These are phyloP conservation scores for Aspergillus wentii DNA, from an alignment of 495 filamentous ascomycete species.

Conservation along the genomic window DNA sequence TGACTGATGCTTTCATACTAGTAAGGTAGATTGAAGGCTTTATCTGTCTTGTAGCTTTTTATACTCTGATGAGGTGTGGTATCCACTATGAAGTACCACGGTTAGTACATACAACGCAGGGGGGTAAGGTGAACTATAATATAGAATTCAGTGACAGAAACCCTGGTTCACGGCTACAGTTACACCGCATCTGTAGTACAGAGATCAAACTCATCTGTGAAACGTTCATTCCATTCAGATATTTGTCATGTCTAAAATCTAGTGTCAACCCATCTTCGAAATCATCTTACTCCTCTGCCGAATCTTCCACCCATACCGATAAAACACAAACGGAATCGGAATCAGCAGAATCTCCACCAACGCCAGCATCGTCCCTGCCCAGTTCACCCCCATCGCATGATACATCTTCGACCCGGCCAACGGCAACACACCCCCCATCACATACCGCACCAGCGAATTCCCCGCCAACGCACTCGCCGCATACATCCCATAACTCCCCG, in stretches of 20 bases:
- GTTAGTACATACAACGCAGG: too few relatives aligned
- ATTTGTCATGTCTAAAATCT: neutral
- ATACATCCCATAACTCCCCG: slow-evolving; percentile 65
- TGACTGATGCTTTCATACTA: too few relatives aligned
- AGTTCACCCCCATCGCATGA: slow-evolving; percentile 55
- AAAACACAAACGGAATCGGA: slow-evolving; percentile 73
- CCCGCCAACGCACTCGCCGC: slow-evolving; percentile 67
- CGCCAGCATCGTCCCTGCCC: slow-evolving; percentile 69
- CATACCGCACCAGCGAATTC: slow-evolving; percentile 57
- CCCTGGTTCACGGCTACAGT: too few relatives aligned
- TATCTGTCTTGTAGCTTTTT: too few relatives aligned
- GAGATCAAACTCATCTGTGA: too few relatives aligned
- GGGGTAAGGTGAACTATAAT: too few relatives aligned
- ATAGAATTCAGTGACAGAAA: too few relatives aligned
- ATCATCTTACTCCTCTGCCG: slow-evolving; percentile 58
- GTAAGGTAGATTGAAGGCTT: too few relatives aligned
- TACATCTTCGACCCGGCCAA: slow-evolving; percentile 69
- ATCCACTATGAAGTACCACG: too few relatives aligned
- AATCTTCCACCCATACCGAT: slow-evolving; percentile 62
- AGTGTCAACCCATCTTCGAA: slow-evolving; percentile 38
- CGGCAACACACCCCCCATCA: slow-evolving; percentile 60
- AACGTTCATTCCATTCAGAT: neutral
- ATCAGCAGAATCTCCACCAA: slow-evolving; percentile 60
- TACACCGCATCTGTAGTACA: too few relatives aligned
- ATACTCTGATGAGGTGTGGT: too few relatives aligned